phyloP scores from a whole-genome alignment of 805 yeast genomes.

The Candida qinlingensis region DNA sequence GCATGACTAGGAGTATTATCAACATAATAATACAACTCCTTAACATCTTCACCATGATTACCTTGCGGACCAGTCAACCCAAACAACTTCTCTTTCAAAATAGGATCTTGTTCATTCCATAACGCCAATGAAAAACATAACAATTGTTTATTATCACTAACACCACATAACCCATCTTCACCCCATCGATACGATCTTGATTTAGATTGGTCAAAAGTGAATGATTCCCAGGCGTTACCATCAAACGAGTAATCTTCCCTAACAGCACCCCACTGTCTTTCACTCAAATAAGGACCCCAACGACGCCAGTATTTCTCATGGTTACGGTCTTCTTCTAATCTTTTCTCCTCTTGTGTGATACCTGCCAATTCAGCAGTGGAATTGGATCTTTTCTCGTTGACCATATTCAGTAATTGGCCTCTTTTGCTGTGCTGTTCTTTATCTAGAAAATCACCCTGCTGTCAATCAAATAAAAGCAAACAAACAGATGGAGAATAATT shows the following conservation, averaged over 20 bases:
- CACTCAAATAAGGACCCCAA: conserved; percentile 91
- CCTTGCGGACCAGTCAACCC: conserved; percentile 93
- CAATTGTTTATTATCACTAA: conserved; percentile 75
- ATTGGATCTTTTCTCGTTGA: conserved; percentile 14
- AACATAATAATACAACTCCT: conserved; percentile 76
- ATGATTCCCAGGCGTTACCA: conserved; percentile 89
- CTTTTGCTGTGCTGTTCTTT: no score
- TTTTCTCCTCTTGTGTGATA: conserved; percentile 30
- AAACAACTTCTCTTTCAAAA: conserved; percentile 79
- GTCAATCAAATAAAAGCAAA: no score
- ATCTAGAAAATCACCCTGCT: no score
- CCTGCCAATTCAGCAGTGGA: conserved; percentile 24
- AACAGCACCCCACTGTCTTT: conserved; percentile 77
- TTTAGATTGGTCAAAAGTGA: conserved; percentile 79
- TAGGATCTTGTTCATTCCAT: conserved; percentile 87
- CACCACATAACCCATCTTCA: conserved; percentile 91
- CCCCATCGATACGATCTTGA: conserved; percentile 90
- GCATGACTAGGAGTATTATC: conserved; percentile 94
- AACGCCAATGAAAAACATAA: conserved; percentile 76
- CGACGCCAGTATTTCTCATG: conserved; percentile 61
- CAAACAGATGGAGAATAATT: no score
- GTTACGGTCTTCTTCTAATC: conserved; percentile 29
- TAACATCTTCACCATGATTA: conserved; percentile 94
- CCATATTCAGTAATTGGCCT: neutral
- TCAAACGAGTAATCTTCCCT: conserved; percentile 81